Evolutionary conservation across 345 rosid species (phyloP), one percentile per base, ranked within the genome.

Genomic region (Kandelia obovata): DNA sequence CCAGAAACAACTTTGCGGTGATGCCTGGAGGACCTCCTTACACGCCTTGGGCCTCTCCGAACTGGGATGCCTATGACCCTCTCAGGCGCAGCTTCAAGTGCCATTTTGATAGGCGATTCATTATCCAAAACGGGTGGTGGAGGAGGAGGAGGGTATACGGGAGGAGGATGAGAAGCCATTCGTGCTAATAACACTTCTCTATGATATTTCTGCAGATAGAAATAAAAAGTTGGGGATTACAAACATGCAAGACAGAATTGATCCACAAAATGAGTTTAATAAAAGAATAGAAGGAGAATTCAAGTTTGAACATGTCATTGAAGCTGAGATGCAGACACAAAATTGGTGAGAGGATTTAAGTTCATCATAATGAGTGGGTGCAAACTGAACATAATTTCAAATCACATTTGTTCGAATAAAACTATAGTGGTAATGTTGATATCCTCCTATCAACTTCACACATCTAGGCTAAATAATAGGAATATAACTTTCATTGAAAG

Each of bases 131-230:
- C 34, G 20, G 62, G 83, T 5, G 84, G 85, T 39, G 84, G 82
- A 0, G 88, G 88, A 20, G 89, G 82, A 20, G 89, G 82, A 35
- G 81, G 77, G 51, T 68, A 60, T 49, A 71, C 68, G 46, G 81
- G 82, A 63, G 69, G 34, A 30, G 80, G 86, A 55, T 79, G 86
- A 52, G 78, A 79, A 74, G 73, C 73, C 78, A 78, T 81, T 61
- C 76, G 82, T 53, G 78, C 92, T 31, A 87, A 81, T 64, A 28
- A 28, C 30, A 87, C 75, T 19, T 75, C 84, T 52, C 83, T 81
- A 68, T 94, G 98, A 81, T 91, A 84, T 86, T 82, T 88, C 97
- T 94, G 92, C 82, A 79, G 46, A 61, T 64, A 46, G 66, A 28
- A 31, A 62, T 23, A 66, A 58, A 31, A 56, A 58, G 62, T 25